These are phyloP conservation scores for Microdochium bolleyi DNA, from an alignment of 2,329 filamentous ascomycete species.

Conservation along the genomic window DNA sequence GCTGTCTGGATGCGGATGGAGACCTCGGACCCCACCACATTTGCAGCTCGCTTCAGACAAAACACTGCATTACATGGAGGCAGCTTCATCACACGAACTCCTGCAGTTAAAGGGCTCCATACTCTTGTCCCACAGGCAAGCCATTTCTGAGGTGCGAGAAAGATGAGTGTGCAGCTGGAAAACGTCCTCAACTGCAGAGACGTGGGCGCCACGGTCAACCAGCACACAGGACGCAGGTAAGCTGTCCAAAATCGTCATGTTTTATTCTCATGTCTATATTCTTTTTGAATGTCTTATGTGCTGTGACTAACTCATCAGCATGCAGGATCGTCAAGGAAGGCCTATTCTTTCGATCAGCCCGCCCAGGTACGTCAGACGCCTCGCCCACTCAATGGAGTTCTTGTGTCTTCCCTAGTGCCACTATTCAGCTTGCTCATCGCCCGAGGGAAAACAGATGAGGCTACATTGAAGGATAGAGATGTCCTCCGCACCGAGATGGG, in stretches of 20 bases:
- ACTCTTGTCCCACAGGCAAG: too few relatives aligned
- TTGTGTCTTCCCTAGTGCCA: background rate
- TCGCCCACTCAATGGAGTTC: background rate
- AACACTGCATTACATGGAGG: too few relatives aligned
- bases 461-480: slow-evolving; percentile 55
- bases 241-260: slow-evolving; percentile 6
- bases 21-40: too few relatives aligned
- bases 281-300: too few relatives aligned
- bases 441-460: slow-evolving; percentile 48
- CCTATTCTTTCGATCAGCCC: slow-evolving; percentile 60
- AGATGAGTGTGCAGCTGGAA: slow-evolving; percentile 31
- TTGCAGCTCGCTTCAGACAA: too few relatives aligned
- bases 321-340: slow-evolving; percentile 47
- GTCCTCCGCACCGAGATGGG: slow-evolving; percentile 50
- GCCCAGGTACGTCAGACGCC: slow-evolving; percentile 36
- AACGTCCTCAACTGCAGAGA: slow-evolving; percentile 71
- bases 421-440: too few relatives aligned
- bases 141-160: too few relatives aligned
- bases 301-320: background rate
- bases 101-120: too few relatives aligned
- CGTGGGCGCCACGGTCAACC: slow-evolving; percentile 61
- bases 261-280: background rate
- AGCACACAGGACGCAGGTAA: slow-evolving; percentile 46
- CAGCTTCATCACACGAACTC: too few relatives aligned
- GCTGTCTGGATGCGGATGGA: too few relatives aligned